Conservation (phyloP, 2,329 filamentous ascomycete species). For the Colletotrichum incanum region DNA sequence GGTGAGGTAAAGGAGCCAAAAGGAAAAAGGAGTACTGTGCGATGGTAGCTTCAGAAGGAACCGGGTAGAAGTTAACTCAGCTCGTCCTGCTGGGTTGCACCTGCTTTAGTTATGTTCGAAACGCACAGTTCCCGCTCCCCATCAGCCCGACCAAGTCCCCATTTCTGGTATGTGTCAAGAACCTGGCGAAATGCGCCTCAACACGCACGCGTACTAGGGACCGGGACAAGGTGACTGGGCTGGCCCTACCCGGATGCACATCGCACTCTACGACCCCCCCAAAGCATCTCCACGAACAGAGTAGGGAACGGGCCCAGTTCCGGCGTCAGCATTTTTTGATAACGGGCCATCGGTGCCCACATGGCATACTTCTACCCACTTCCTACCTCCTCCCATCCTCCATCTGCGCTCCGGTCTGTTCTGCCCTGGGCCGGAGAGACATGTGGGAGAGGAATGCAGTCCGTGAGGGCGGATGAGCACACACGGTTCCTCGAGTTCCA, state of each 20-base stretch:
- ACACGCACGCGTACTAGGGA: background rate
- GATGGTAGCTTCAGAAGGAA: background rate
- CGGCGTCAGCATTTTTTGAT: constrained; percentile 11
- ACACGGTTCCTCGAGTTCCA: constrained; percentile 33
- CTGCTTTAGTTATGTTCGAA: constrained; percentile 3
- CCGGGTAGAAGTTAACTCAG: background rate
- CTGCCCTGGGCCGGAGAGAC: background rate
- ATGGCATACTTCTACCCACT: background rate
- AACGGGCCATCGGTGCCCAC: background rate
- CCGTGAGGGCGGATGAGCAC: constrained; percentile 8
- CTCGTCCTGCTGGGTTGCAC: background rate
- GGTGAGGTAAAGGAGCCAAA: no score
- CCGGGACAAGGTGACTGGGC: background rate
- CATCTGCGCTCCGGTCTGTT: background rate
- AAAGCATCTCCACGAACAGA: background rate
- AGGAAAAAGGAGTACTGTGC: background rate
- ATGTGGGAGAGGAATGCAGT: constrained; percentile 19
- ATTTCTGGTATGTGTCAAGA: constrained; percentile 14
- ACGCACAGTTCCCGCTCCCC: background rate
- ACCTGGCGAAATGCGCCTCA: background rate
- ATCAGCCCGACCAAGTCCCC: background rate
- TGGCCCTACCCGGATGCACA: constrained; percentile 5
- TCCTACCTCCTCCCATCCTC: no score
- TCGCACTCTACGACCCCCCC: background rate
- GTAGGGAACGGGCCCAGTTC: constrained; percentile 7